Base-by-base conservation (phyloP, 495 filamentous ascomycete genomes). In the Viridothelium virens region DNA sequence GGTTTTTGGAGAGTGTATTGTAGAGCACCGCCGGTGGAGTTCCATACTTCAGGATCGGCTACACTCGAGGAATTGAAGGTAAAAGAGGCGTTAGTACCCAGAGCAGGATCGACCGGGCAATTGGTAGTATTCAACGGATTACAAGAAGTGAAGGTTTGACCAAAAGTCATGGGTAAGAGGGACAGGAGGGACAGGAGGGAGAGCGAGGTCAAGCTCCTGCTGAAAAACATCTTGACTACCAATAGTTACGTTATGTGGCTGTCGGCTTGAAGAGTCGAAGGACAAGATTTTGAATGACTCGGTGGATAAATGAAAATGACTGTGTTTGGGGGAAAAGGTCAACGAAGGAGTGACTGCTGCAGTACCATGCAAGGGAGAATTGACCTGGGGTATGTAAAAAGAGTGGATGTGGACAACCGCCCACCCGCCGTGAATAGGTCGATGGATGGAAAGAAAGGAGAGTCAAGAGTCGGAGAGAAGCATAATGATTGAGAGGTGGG, bases 31-130 rank as follows among this genome's bases (percentile, higher is more conserved):
- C 82, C 81, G 25, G 82, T 85, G 64, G 82, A 83, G 64, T 83
- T 85, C 83, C 87, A 95, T 25, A 72, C 61, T 25, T 68, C 18
- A 34, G 68, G 61, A 50, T 68, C 59, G 56, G 79, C 79, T 63
- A 76, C 71, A 61, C 80, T 74, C 34, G 78, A 73, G 2, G 81
- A 80, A 3, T 84, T 84, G 12, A 81, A 80, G n/a, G 81, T 83
- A 77, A 90, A 89, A 76, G 91, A 86, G 70, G 83, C 80, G 63
- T 77, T 79, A 56, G 82, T 83, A 59, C 81, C 81, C 50, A 93
- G 77, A 56, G 87, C 91, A 12, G 83, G 81, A 73, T 91, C 79
- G 50, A 84, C 73, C 3, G 86, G 80, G 74, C 89, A 92, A 33
- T 41, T 68, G 4, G 80, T 79, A 61, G 76, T 75, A 62, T 91